Conservation (phyloP, 345 rosid species). For the Bruguiera parviflora region DNA sequence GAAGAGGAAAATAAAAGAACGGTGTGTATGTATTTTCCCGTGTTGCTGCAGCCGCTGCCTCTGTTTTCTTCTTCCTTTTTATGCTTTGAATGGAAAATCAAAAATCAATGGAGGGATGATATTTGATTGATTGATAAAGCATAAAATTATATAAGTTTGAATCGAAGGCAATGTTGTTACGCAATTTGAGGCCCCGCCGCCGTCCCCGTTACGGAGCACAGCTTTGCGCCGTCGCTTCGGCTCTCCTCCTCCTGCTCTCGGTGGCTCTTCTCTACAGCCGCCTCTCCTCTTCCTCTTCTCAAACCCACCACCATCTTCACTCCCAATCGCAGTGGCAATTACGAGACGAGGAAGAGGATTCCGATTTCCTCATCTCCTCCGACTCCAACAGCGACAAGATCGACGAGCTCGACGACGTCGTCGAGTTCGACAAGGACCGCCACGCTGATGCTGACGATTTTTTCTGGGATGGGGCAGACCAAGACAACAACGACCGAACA, state of each 20-base stretch:
- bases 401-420: conserved; percentile 83
- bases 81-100: too few relatives aligned
- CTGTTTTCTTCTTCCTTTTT: too few relatives aligned
- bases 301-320: conserved; percentile 25
- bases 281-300: conserved; percentile 52
- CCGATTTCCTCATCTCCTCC: conserved; percentile 41
- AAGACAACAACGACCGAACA: conserved; percentile 11
- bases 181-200: conserved; percentile 62
- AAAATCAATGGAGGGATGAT: too few relatives aligned
- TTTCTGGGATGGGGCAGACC: conserved; percentile 30
- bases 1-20: too few relatives aligned
- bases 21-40: too few relatives aligned
- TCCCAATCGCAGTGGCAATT: conserved; percentile 2
- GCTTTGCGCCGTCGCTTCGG: conserved; percentile 63
- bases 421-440: conserved; percentile 41
- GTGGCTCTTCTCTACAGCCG: conserved; percentile 84
- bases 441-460: conserved; percentile 38
- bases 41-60: too few relatives aligned
- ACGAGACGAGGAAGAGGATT: background rate
- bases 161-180: conserved; percentile 22
- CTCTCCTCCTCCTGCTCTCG: conserved; percentile 75
- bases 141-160: too few relatives aligned
- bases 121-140: too few relatives aligned
- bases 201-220: conserved; percentile 76
- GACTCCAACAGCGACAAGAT: conserved; percentile 50